These are phyloP conservation scores for Acanthamoeba castellanii DNA, from an alignment of 208 protist genomes.

Conservation along the genomic window DNA sequence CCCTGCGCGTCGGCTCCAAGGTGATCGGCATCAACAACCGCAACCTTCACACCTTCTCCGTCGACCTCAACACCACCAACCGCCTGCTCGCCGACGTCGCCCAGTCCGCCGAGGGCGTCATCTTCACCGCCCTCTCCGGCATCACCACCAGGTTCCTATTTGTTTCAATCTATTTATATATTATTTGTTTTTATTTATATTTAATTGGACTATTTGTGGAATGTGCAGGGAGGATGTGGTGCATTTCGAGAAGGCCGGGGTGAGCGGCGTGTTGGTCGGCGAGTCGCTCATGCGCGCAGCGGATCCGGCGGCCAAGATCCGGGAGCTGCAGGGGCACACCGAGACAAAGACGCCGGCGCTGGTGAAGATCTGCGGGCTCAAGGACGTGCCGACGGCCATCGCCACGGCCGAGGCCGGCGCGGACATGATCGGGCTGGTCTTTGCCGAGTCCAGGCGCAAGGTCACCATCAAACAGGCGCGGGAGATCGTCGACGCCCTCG, in stretches of 20 bases:
- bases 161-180: slow-evolving; percentile 69
- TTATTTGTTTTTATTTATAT: too few species aligned
- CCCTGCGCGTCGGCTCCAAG: slow-evolving; percentile 67
- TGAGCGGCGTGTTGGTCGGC: slow-evolving; percentile 84
- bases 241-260: slow-evolving; percentile 48
- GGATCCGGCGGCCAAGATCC: slow-evolving; percentile 62
- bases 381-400: slow-evolving; percentile 60
- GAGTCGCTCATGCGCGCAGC: slow-evolving; percentile 84
- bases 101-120: background rate
- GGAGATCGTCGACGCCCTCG: slow-evolving; percentile 68
- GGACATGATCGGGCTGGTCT: slow-evolving; percentile 87
- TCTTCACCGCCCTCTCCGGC: slow-evolving; percentile 37
- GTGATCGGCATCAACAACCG: slow-evolving; percentile 90
- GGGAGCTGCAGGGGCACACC: background rate
- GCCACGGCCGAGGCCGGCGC: slow-evolving; percentile 79
- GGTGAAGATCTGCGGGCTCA: slow-evolving; percentile 86
- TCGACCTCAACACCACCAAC: slow-evolving; percentile 79
- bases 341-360: background rate
- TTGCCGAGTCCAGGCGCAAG: slow-evolving; percentile 81
- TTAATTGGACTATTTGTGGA: too few species aligned
- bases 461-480: slow-evolving; percentile 75
- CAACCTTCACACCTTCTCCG: slow-evolving; percentile 84
- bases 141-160: slow-evolving; percentile 23
- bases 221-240: slow-evolving; percentile 80
- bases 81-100: slow-evolving; percentile 38